These are phyloP conservation scores for Exophiala calicioides DNA, from an alignment of 2,329 filamentous ascomycete genomes.

Conservation along the genomic window DNA sequence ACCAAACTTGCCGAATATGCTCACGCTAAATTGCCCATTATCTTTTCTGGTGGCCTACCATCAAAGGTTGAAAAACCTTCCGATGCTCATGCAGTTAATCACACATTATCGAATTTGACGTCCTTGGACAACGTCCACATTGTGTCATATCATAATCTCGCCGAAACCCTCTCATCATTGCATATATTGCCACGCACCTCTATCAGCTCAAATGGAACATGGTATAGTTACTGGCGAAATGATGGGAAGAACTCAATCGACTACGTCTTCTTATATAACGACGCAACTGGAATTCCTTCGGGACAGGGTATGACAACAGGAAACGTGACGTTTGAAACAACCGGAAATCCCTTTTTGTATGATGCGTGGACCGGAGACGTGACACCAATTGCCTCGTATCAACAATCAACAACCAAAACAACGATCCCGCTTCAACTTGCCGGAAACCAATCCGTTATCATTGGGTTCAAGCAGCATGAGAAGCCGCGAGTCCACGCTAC, in stretches of 20 bases:
- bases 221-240: constrained; percentile 42
- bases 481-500: not conserved
- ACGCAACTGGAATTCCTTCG: too few relatives aligned
- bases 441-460: constrained; percentile 43
- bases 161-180: constrained; percentile 35
- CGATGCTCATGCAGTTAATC: constrained; percentile 13
- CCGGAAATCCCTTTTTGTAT: constrained; percentile 38
- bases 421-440: constrained; percentile 40
- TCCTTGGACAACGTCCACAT: constrained; percentile 40
- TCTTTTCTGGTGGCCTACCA: constrained; percentile 43
- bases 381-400: constrained; percentile 38
- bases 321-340: constrained; percentile 32
- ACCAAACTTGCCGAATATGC: constrained; percentile 40
- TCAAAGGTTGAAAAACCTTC: constrained; percentile 26
- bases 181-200: constrained; percentile 37
- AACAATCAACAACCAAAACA: constrained; percentile 32
- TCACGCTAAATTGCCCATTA: constrained; percentile 44
- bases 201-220: constrained; percentile 34
- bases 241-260: constrained; percentile 32
- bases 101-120: constrained; percentile 31
- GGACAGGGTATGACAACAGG: constrained; percentile 21
- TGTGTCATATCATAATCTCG: constrained; percentile 35
- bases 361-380: constrained; percentile 48
- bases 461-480: constrained; percentile 37
- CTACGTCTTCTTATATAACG: constrained; percentile 47